These are phyloP conservation scores for Lepidium campestre DNA, from an alignment of 441 rosid species.

Conservation along the genomic window DNA sequence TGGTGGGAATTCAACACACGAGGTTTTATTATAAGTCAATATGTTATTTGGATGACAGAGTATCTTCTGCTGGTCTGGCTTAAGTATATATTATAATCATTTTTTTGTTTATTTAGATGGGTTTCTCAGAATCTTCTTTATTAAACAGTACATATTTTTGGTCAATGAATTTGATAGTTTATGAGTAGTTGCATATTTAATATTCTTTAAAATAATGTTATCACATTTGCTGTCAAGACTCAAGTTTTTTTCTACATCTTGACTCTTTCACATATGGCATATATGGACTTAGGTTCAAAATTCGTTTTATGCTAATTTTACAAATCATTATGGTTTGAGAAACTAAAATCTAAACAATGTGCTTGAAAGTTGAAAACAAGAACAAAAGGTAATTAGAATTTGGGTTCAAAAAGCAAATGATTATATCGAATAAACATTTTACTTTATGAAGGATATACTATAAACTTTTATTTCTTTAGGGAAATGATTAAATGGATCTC, in stretches of 20 bases:
- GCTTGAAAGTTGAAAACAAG: too few species aligned
- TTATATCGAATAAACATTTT: too few species aligned
- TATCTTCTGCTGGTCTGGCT: background rate
- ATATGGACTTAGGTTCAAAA: background rate
- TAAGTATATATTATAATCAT: background rate
- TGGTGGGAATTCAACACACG: background rate
- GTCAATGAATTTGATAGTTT: background rate
- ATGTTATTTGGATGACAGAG: slow-evolving; percentile 9
- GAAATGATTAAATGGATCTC: too few species aligned
- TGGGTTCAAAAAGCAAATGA: too few species aligned
- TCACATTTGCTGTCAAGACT: background rate
- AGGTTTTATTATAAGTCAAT: slow-evolving; percentile 6
- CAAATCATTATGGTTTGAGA: background rate
- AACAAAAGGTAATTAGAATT: too few species aligned
- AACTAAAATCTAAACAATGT: too few species aligned
- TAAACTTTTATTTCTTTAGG: too few species aligned
- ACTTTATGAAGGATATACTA: too few species aligned
- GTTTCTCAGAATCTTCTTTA: slow-evolving; percentile 7
- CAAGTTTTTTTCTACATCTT: background rate
- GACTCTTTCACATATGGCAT: background rate
- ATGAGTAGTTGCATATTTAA: background rate
- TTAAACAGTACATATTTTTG: background rate
- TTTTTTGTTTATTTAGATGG: background rate
- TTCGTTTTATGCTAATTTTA: background rate
- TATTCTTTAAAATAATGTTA: background rate